Base-by-base conservation (phyloP, 805 yeast genomes). In the Pichia occidentalis region DNA sequence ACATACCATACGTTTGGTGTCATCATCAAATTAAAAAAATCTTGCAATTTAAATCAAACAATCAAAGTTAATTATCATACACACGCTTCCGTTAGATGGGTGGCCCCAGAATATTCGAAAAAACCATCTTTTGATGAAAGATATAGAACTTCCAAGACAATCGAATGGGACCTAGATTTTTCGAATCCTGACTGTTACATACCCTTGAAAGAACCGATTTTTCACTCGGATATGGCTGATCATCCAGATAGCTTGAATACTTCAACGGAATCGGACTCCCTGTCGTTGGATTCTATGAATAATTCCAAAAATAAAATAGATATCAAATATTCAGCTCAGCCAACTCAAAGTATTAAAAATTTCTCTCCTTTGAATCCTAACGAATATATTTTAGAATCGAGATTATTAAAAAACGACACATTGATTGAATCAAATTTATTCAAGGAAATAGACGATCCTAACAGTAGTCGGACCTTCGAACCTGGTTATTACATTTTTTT, bases 401-500 rank as follows among this genome's bases (percentile, higher is more conserved):
- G 13, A 27, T 16, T 19, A 4, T 28, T 42, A 8, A 38, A 31
- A 11, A 39, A 42, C 30, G 38, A 36, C 8, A 26, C 36, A 16
- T 5, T 32, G 6, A 23, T 45, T 32, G 48, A 45, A 33, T 20
- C 36, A 34, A 35, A 42, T 32, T 32, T 54, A 20, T 53, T 57
- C 28, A 27, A 39, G n/a, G 9, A 17, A 7, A 20, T n/a, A n/a
- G 32, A 36, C 7, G 36, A 29, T 19, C 14, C 28, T 3, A 19
- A 21, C 13, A 7, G 10, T 3, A 17, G 43, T 5, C 44, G 46
- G 17, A 45, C 51, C 12, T 64, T 60, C 45, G 70, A 70, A 45
- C 75, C 88, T 1, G 94, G 94, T 17, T 72, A 78, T 47, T 83
- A 83, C 51, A 70, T 82, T 2, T 83, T 80, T 50, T 54, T 79